phyloP scores from a whole-genome alignment of 2,329 filamentous ascomycete genomes.

The Colletotrichum liaoningense region DNA sequence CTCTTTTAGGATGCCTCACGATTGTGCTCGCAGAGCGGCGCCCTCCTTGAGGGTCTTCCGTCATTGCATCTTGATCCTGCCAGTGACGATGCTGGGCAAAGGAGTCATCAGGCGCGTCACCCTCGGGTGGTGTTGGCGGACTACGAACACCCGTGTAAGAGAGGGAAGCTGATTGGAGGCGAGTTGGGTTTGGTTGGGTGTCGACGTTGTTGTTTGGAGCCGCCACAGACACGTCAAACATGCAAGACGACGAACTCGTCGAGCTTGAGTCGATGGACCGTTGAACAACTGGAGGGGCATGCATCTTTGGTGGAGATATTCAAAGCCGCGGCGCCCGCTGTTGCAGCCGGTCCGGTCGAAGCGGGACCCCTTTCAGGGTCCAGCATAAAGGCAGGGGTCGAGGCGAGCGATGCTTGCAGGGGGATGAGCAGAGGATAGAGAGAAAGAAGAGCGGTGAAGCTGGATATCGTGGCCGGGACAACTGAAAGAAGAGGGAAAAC shows the following conservation, averaged over 20 bases:
- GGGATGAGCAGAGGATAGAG: neutral
- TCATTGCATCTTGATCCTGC: conserved; percentile 10
- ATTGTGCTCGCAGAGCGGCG: conserved; percentile 9
- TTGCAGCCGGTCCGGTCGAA: conserved; percentile 17
- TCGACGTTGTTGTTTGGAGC: conserved; percentile 3
- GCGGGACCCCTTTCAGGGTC: conserved; percentile 24
- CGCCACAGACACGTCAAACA: conserved; percentile 32
- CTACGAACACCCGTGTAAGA: conserved; percentile 36
- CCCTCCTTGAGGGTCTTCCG: conserved; percentile 31
- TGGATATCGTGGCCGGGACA: conserved; percentile 13
- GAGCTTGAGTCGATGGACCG: conserved; percentile 4
- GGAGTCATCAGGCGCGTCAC: conserved; percentile 28
- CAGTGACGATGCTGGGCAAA: conserved; percentile 25
- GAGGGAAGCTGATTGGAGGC: conserved; percentile 31
- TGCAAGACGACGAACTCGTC: conserved; percentile 22
- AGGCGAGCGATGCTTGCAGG: conserved; percentile 18
- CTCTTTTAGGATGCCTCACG: conserved; percentile 30
- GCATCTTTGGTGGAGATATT: conserved; percentile 11
- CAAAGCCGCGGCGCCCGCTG: conserved; percentile 21
- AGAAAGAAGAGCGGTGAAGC: conserved; percentile 32
- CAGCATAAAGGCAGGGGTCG: conserved; percentile 20
- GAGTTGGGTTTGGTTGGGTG: conserved; percentile 20
- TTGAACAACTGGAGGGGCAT: conserved; percentile 4
- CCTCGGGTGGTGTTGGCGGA: conserved; percentile 32
- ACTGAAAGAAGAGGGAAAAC: conserved; percentile 9